Evolutionary conservation across 306 rosid species (phyloP), one percentile per base, ranked within the genome.

Genomic region (Pyrus bretschneideri): DNA sequence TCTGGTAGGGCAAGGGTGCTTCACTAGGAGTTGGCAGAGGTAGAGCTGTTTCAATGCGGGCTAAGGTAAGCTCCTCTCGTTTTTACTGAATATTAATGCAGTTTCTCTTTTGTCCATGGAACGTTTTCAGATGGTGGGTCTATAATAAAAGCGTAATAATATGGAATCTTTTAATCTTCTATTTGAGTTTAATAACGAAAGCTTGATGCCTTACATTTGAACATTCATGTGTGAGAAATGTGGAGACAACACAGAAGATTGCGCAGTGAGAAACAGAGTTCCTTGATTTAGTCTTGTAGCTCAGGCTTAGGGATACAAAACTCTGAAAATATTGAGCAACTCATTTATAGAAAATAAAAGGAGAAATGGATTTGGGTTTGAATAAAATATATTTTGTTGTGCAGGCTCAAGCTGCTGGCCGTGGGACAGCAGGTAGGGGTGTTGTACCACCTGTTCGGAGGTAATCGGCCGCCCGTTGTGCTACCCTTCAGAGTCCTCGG

Each of bases 1-100:
- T 83, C 76, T 58, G 88, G 86, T 55, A 95, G 99, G 99, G 99
- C 74, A 95, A 95, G 87, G 99, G 99, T 69, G 93, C 97, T n/a
- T 89, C 99, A 51, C 96, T 95, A 64, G 99, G 97, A 77, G 99
- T 95, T 83, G 96, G 97, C 67, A 85, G 99, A 73, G 99, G 99
- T 85, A 88, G 99, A 87, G 97, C 99, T 69, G 97, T 90, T 75
- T 97, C 99, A 35, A 95, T 95, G 99, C 92, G 99, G 61, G 95
- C 97, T 17, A 95, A 92, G 86, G 99, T 95, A 81, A 69, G 83
- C 69, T 55, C 10, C 33, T 31, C 23, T 70, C 30, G 38, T 30
- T 46, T 31, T 11, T n/a, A n/a, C 31, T 74, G 14, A 18, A 4
- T 75, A 60, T 33, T 13, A 11, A 2, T 64, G 17, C 61, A n/a